Percentiles rank a stretch among this genome's conserved stretches.
Evolutionary conservation across 345 rosid species (phyloP).

Genomic region (Turritis glabra): DNA sequence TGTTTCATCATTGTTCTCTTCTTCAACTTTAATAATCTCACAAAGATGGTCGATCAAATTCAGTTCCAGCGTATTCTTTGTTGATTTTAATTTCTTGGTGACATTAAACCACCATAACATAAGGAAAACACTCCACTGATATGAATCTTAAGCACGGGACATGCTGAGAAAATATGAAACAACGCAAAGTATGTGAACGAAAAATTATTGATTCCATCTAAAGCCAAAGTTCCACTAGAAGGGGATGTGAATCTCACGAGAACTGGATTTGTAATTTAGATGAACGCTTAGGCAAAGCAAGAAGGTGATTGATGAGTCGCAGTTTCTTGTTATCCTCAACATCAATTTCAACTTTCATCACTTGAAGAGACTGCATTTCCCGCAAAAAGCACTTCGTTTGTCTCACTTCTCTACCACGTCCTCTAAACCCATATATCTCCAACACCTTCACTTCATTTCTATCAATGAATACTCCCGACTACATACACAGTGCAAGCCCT

Average conservation of each 20-base stretch:
- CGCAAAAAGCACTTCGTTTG: background rate
- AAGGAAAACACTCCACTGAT: no score
- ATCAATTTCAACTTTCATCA: conserved; percentile 4
- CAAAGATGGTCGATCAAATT: no score
- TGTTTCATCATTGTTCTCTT: no score
- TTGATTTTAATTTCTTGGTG: no score
- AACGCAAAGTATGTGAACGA: no score
- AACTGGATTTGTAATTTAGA: background rate
- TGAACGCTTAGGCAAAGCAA: background rate
- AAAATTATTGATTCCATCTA: no score
- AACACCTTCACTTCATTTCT: conserved; percentile 1
- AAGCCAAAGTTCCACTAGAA: background rate
- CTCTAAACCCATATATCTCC: conserved; percentile 1
- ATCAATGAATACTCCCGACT: background rate
- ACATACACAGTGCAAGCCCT: background rate
- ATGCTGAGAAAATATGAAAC: no score
- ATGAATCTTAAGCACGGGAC: no score
- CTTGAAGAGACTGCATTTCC: background rate
- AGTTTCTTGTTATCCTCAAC: conserved; percentile 3
- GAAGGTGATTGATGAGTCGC: background rate
- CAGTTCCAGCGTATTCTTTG: no score
- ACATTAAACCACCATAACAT: no score
- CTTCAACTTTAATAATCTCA: no score
- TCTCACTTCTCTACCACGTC: background rate
- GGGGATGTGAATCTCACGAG: conserved; percentile 4